These are phyloP conservation scores for Flaveria trinervia DNA, from an alignment of 129 eudicot genomes.

Conservation along the genomic window DNA sequence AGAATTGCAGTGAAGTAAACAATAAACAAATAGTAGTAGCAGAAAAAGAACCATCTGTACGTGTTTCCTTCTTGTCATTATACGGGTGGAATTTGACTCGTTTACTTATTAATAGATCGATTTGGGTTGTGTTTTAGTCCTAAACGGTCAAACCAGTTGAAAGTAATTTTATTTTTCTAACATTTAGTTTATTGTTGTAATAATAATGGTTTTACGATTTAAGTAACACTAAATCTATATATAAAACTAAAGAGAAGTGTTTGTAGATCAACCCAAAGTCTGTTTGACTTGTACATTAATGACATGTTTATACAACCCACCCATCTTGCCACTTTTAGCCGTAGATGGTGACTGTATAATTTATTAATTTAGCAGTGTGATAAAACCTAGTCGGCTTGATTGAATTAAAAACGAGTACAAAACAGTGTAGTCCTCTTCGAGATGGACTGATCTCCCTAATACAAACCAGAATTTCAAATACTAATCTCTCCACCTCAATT, in stretches of 20 bases:
- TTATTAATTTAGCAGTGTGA: not conserved
- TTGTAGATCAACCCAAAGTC: not conserved
- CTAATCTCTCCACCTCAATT: no score
- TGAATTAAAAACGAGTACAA: no score
- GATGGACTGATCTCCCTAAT: no score
- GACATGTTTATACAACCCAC: not conserved
- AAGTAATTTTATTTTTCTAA: not conserved
- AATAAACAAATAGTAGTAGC: conserved; percentile 8
- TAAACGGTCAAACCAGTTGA: not conserved
- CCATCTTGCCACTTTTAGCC: not conserved
- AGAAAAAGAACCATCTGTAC: conserved; percentile 26
- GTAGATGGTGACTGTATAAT: not conserved
- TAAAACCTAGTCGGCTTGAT: no score
- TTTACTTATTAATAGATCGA: not conserved
- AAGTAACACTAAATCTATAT: not conserved
- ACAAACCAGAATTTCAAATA: no score
- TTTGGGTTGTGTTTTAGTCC: not conserved
- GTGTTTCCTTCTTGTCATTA: conserved; percentile 13
- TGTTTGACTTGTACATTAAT: not conserved
- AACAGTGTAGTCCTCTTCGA: no score
- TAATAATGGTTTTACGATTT: not conserved
- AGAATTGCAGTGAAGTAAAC: conserved; percentile 24
- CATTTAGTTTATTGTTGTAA: not conserved
- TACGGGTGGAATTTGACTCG: not conserved
- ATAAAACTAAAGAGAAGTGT: not conserved